These are phyloP conservation scores for Tricholoma sp. DNA, from an alignment of 768 basidiomycete genomes.

Conservation along the genomic window DNA sequence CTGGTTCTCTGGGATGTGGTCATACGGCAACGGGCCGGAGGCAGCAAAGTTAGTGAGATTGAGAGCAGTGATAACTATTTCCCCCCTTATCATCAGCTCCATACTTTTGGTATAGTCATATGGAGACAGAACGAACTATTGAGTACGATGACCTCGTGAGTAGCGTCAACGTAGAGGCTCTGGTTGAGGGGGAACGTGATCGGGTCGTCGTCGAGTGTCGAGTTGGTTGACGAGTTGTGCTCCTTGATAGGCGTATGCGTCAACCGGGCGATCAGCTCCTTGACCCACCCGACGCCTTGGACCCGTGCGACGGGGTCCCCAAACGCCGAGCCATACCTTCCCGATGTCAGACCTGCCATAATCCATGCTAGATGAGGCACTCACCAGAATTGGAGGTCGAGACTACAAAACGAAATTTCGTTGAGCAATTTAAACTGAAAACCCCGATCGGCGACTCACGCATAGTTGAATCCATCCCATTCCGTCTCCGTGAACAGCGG, in stretches of 20 bases:
- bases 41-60: slow-evolving; percentile 73
- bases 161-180: slow-evolving; percentile 80
- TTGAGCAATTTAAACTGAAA: not conserved
- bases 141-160: slow-evolving; percentile 89
- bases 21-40: slow-evolving; percentile 68
- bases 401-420: slow-evolving; percentile 26
- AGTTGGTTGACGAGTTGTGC: slow-evolving; percentile 82
- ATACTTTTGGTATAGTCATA: not conserved
- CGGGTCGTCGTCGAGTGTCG: slow-evolving; percentile 66
- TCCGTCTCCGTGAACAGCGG: slow-evolving; percentile 86
- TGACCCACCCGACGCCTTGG: slow-evolving; percentile 74
- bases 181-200: slow-evolving; percentile 69
- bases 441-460: slow-evolving; percentile 37
- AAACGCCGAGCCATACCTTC: slow-evolving; percentile 68
- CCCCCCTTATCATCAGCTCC: not conserved
- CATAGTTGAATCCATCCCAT: slow-evolving; percentile 91
- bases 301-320: slow-evolving; percentile 77
- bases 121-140: slow-evolving; percentile 46
- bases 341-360: slow-evolving; percentile 11
- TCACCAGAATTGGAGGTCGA: slow-evolving; percentile 64
- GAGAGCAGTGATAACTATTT: slow-evolving; percentile 73
- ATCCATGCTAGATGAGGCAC: not conserved
- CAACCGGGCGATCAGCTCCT: slow-evolving; percentile 80
- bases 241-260: slow-evolving; percentile 65
- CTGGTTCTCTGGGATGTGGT: slow-evolving; percentile 60